Conservation (phyloP, 371 early-diverging fungal species). For the Batrachochytrium dendrobatidis region DNA sequence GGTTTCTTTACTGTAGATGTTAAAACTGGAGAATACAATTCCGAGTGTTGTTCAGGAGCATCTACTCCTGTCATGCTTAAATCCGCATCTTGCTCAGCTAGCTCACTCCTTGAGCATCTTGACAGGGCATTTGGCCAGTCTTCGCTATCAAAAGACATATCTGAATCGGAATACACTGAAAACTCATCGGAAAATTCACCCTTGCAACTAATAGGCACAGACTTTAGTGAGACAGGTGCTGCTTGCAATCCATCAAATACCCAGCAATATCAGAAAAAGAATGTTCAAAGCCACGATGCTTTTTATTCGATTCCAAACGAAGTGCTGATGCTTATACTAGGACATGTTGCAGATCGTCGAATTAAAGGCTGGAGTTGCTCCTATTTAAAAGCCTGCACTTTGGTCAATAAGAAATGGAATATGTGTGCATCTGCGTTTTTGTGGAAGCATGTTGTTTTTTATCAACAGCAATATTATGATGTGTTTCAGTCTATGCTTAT, state of each 20-base stretch:
- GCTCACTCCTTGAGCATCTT: neutral
- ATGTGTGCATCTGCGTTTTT: slow-evolving; percentile 1
- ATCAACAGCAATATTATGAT: neutral
- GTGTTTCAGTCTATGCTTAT: neutral
- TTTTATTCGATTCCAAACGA: neutral
- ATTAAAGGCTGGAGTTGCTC: neutral
- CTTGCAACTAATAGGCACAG: too few species aligned
- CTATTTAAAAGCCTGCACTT: neutral
- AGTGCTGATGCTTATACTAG: neutral
- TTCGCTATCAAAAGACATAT: too few species aligned
- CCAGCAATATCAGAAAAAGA: too few species aligned
- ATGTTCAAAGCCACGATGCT: too few species aligned
- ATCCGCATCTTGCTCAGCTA: neutral
- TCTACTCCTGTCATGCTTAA: neutral
- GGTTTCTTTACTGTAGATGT: too few species aligned
- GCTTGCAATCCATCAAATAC: too few species aligned
- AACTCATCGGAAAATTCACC: too few species aligned
- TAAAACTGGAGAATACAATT: too few species aligned
- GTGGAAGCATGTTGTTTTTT: neutral
- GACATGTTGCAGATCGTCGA: neutral
- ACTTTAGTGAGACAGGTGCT: too few species aligned
- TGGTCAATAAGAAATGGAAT: neutral
- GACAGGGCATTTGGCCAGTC: neutral
- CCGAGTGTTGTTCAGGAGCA: neutral
- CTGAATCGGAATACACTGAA: too few species aligned